Base-by-base conservation (phyloP, 1,284 basidiomycete genomes). In the Austroboletus novae-zelandiae region DNA sequence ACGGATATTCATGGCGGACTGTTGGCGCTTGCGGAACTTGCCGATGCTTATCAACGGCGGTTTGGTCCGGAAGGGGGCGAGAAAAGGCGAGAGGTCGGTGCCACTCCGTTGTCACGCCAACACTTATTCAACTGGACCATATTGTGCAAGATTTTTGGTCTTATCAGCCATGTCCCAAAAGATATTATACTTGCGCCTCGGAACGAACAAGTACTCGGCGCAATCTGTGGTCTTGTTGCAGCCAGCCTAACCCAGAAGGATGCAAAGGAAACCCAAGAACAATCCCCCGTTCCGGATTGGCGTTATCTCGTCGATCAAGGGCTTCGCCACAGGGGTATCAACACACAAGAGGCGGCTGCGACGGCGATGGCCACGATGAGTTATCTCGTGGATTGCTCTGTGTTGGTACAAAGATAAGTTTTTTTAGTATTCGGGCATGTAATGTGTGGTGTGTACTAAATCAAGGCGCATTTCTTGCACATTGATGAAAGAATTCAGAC, bases 1-100 rank as follows among this genome's bases (percentile, higher is more conserved):
- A 73, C 77, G 18, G 87, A 91, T 61, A 71, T 92, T 3, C 94
- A 98, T 64, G 95, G 95, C 3, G 84, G 80, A n/a, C 69, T 98
- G 7, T 74, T 88, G 13, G 83, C 83, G 1, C 72, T 98, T 29
- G 77, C 80, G 6, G 85, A 93, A 61, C 71, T 97, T 9, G 84
- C 89, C 0, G 66, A 70, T 25, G 77, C 79, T 11, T 80, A 78
- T 64, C 68, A 67, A 29, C 62, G 70, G 45, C 61, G 61, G 34
- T 52, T 58, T 53, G 57, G 62, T n/a, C 45, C 54, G 2, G 57
- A 67, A 47, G 59, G 68, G 45, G 55, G 58, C 7, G 64, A 69
- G 44, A 68, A 65, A 51, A 70, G 69, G 43, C 49, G 47, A 45
- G 67, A 77, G 71, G 81, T 80, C 44, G 50, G 56, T 37, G 17